These are phyloP conservation scores for Ophiostoma montium DNA, from an alignment of 2,329 filamentous ascomycete genomes.

Conservation along the genomic window DNA sequence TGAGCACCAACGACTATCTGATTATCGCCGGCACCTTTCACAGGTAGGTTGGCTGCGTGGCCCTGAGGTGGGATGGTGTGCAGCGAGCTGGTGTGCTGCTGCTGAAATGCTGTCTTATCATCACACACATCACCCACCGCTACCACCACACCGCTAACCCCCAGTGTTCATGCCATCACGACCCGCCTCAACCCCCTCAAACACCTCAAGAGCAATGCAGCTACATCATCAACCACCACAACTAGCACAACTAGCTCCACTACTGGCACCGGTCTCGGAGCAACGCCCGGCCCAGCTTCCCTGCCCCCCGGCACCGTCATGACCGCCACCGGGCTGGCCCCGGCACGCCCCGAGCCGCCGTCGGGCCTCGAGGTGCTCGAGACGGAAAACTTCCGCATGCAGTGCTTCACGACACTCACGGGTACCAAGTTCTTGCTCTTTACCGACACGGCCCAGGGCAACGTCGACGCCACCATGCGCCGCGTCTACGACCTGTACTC, in stretches of 20 bases:
- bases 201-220: slow-evolving; percentile 18
- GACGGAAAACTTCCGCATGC: slow-evolving; percentile 84
- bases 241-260: no score
- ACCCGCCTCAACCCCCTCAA: slow-evolving; percentile 46
- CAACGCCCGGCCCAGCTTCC: no score
- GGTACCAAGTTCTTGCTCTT: slow-evolving; percentile 94
- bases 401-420: slow-evolving; percentile 90
- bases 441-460: slow-evolving; percentile 76
- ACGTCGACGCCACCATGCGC: slow-evolving; percentile 70
- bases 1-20: slow-evolving; percentile 91
- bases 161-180: slow-evolving; percentile 55
- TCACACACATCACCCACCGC: no score
- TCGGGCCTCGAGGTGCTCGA: slow-evolving; percentile 87
- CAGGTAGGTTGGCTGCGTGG: slow-evolving; percentile 59
- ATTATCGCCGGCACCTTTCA: slow-evolving; percentile 96
- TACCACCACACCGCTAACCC: background rate
- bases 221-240: no score
- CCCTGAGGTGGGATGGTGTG: no score
- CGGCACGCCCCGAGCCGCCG: slow-evolving; percentile 44
- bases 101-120: no score
- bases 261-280: no score
- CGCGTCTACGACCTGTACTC: slow-evolving; percentile 89
- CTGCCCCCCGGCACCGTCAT: slow-evolving; percentile 10
- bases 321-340: slow-evolving; percentile 16
- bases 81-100: no score